phyloP scores from a whole-genome alignment of 2,329 filamentous ascomycete genomes.

The Trichoderma atroviride region DNA sequence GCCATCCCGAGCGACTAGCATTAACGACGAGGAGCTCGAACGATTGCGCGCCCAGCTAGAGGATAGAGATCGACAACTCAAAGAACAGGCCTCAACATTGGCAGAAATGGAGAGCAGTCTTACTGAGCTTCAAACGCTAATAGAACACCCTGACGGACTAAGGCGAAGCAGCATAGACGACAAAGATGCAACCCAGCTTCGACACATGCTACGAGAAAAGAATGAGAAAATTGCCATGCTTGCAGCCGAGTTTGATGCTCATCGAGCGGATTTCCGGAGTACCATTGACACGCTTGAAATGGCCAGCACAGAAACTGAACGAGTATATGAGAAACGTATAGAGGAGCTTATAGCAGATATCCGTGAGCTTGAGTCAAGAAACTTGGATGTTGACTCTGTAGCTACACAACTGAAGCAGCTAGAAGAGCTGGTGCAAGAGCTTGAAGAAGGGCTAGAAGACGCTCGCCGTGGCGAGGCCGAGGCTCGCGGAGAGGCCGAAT shows the following conservation, averaged over 20 bases:
- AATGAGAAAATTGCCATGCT: conserved; percentile 95
- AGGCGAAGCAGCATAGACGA: conserved; percentile 60
- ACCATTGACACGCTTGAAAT: conserved; percentile 96
- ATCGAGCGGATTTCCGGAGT: conserved; percentile 92
- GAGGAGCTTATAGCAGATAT: conserved; percentile 83
- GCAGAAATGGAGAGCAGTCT: conserved; percentile 89
- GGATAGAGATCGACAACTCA: conserved; percentile 84
- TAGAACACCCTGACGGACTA: conserved; percentile 58
- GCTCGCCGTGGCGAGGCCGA: conserved; percentile 92
- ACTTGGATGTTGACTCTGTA: conserved; percentile 88
- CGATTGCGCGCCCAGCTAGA: conserved; percentile 73
- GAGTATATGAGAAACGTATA: conserved; percentile 93
- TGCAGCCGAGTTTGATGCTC: conserved; percentile 90
- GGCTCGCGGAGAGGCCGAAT: conserved; percentile 93
- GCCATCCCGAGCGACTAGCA: conserved; percentile 54
- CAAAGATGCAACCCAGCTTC: conserved; percentile 74
- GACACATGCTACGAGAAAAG: conserved; percentile 85
- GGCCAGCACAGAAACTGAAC: conserved; percentile 91
- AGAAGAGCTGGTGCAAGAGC: conserved; percentile 92
- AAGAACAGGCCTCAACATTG: conserved; percentile 80
- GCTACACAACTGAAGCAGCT: conserved; percentile 91
- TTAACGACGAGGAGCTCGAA: conserved; percentile 72
- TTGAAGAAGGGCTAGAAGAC: conserved; percentile 96
- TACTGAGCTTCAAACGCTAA: conserved; percentile 72
- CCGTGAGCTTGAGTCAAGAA: conserved; percentile 77